Conservation (phyloP, 805 yeast species). For the Wickerhamomyces rabaulensis region DNA sequence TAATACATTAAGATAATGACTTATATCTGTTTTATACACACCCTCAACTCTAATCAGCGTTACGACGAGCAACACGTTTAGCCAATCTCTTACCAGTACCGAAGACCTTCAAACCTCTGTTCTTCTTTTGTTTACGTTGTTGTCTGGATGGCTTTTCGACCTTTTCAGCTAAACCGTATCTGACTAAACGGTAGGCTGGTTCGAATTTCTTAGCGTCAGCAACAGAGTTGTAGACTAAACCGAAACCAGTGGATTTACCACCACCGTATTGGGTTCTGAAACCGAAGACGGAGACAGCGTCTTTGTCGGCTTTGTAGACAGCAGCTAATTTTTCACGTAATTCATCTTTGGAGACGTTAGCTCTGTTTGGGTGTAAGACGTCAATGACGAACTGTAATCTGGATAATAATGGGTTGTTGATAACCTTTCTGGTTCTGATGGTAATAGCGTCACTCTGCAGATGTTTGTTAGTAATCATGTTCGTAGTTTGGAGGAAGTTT, state of each 20-base stretch:
- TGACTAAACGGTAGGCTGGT: slow-evolving; percentile 98
- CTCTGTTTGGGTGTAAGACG: slow-evolving; percentile 98
- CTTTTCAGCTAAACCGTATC: slow-evolving; percentile 96
- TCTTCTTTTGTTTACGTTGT: slow-evolving; percentile 99
- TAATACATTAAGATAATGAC: slow-evolving; percentile 8
- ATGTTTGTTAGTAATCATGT: slow-evolving; percentile 17
- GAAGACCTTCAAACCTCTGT: slow-evolving; percentile 98
- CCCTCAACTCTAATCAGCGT: slow-evolving; percentile 56
- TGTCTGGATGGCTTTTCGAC: slow-evolving; percentile 98
- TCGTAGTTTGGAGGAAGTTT: background rate
- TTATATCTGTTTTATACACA: slow-evolving; percentile 1
- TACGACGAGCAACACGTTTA: slow-evolving; percentile 87
- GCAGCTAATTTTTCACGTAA: slow-evolving; percentile 91
- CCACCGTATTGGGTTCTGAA: slow-evolving; percentile 99
- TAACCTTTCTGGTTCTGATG: slow-evolving; percentile 98
- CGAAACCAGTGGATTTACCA: slow-evolving; percentile 99
- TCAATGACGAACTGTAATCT: slow-evolving; percentile 99
- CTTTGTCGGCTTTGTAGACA: slow-evolving; percentile 87
- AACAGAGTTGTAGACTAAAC: slow-evolving; percentile 95
- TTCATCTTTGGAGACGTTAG: slow-evolving; percentile 99
- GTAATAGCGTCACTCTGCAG: slow-evolving; percentile 97
- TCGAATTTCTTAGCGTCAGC: slow-evolving; percentile 98
- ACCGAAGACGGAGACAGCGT: slow-evolving; percentile 95
- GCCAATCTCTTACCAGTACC: slow-evolving; percentile 97
- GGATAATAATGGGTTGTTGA: slow-evolving; percentile 97